Evolutionary conservation across 192 early-diverging fungal species (phyloP), one percentile per base, ranked within the genome.

Genomic region (Helicostylum pulchrum): DNA sequence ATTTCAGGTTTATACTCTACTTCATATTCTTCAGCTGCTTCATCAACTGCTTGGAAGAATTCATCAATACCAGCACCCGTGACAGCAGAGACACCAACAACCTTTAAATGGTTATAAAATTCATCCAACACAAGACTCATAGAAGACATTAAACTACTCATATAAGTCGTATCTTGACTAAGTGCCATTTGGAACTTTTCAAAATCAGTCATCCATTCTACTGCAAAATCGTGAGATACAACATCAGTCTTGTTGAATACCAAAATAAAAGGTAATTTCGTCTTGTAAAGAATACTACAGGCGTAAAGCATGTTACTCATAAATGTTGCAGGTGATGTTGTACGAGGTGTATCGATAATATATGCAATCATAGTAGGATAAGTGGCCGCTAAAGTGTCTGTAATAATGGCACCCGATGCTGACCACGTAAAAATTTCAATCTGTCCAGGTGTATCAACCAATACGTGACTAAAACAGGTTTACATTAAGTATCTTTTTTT

Each of bases 381-480:
- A 11, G 90, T 85, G 2, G 95, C 88, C 0, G 96, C 93, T 51
- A 99, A 71, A 0, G 94, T 89, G 63, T 95, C 94, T 2, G 94
- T 97, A 66, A 99, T 97, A 64, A 99, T 97, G 34, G 91, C 79
- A 11, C 96, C 96, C 19, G 91, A 92, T 7, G 96, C 96, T 46
- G 93, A 95, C 96, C 96, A 99, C 15, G 96, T 99, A 72, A 99
- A 99, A 62, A 97, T 96, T 78, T 99, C 96, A 68, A 99, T 99
- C 75, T 99, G 96, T 12, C 96, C 96, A 42, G 96, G 96, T 12
- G 96, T 99, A 73, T 99, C 96, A 46, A 93, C 80, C 21, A 94
- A 72, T 47, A 94, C 84, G 69, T 92, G 86, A 59, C 90, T 92
- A 75, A 34, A 30, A 47, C 14, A 26, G 2, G 47, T 21, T 10